Evolutionary conservation across 495 filamentous ascomycete species (phyloP).

Genomic region (Tuber borchii): DNA sequence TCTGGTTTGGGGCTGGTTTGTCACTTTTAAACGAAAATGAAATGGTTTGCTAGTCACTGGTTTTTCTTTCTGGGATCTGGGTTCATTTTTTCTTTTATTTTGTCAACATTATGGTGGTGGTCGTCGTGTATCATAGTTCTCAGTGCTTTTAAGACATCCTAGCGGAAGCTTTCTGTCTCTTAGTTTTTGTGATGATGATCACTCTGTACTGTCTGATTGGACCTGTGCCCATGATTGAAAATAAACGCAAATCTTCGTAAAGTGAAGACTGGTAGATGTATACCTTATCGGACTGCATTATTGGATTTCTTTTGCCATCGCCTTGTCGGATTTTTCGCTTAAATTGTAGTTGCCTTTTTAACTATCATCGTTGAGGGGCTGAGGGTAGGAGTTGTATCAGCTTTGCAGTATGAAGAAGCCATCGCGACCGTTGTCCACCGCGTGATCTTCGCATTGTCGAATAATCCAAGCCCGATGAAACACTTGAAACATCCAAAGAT

Average conservation of each 20-base stretch:
- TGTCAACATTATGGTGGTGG: conserved; percentile 35
- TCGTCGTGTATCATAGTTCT: conserved; percentile 36
- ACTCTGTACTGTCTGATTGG: background rate
- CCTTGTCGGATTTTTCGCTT: background rate
- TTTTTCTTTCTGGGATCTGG: conserved; percentile 39
- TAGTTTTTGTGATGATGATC: background rate
- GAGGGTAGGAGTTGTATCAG: background rate
- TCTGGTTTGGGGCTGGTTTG: conserved; percentile 24
- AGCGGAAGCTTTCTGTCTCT: background rate
- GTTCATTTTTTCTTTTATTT: conserved; percentile 32
- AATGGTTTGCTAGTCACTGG: conserved; percentile 38
- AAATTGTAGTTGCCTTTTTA: background rate
- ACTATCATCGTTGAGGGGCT: background rate
- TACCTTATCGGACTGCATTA: background rate
- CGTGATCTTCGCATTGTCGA: background rate
- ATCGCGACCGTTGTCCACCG: background rate
- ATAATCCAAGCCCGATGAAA: background rate
- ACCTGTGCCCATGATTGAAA: background rate
- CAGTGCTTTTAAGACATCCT: background rate
- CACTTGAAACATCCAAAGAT: background rate
- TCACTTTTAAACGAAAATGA: conserved; percentile 42
- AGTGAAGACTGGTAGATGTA: background rate
- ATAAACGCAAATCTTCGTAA: background rate
- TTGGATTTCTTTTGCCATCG: background rate
- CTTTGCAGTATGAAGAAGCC: background rate